Conservation (phyloP, 148 eudicot species). For the Cornus florida region DNA sequence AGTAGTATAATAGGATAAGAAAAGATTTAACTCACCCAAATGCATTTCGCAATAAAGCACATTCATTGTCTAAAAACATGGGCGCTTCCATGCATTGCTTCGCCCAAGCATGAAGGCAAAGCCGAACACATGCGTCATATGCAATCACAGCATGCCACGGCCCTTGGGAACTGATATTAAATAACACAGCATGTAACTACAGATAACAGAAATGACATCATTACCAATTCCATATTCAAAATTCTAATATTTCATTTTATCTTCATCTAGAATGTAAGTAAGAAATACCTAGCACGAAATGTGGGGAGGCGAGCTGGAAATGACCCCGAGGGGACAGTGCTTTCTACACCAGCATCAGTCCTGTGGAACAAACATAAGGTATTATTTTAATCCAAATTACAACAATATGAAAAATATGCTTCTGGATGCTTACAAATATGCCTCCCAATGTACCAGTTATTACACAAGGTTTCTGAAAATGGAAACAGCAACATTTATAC, state of each 20-base stretch:
- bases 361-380: slow-evolving; percentile 35
- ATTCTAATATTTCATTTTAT: background rate
- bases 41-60: slow-evolving; percentile 71
- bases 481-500: slow-evolving; percentile 4
- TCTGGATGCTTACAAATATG: too few relatives aligned
- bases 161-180: slow-evolving; percentile 70
- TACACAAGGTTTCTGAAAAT: background rate
- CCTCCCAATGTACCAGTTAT: background rate
- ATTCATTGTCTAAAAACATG: slow-evolving; percentile 78
- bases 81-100: slow-evolving; percentile 95
- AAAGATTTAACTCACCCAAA: slow-evolving; percentile 60
- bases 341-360: slow-evolving; percentile 45
- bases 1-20: background rate
- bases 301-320: slow-evolving; percentile 80
- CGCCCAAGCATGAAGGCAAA: slow-evolving; percentile 98
- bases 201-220: background rate
- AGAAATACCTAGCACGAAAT: slow-evolving; percentile 85
- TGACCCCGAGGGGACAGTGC: slow-evolving; percentile 59
- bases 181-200: background rate
- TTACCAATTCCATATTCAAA: background rate
- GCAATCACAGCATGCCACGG: slow-evolving; percentile 87
- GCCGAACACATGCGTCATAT: slow-evolving; percentile 93
- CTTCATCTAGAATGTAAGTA: background rate
- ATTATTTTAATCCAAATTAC: background rate
- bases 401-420: background rate